Percentiles rank a stretch among this genome's conserved stretches.
Conservation (phyloP, 768 basidiomycete species). For the Mycena chlorophos region DNA sequence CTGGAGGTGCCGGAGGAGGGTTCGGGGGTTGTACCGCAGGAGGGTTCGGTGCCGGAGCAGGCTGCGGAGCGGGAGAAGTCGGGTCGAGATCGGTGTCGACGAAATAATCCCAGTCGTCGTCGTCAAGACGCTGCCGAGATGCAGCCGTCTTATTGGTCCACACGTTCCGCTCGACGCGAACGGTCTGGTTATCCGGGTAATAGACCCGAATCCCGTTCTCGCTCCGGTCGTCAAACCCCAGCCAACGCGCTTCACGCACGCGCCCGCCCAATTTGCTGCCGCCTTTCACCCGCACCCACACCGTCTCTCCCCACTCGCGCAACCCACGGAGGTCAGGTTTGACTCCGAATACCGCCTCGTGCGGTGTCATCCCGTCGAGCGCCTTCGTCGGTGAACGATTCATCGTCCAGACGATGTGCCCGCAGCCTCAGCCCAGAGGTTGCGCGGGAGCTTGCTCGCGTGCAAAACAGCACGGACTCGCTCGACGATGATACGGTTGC, state of each 20-base stretch:
- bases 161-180: slow-evolving; percentile 17
- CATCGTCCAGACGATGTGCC: neutral
- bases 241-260: slow-evolving; percentile 7
- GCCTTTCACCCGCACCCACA: neutral
- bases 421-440: neutral
- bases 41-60: no score
- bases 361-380: slow-evolving; percentile 6
- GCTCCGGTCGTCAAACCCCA: slow-evolving; percentile 17
- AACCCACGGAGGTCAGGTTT: neutral
- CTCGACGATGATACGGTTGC: neutral
- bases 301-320: neutral
- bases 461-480: neutral
- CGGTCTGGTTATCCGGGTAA: slow-evolving; percentile 17
- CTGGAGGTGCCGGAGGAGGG: no score
- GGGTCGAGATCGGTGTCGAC: no score
- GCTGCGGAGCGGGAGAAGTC: no score
- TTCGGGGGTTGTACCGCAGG: no score
- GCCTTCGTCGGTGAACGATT: neutral
- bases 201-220: slow-evolving; percentile 18
- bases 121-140: no score
- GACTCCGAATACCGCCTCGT: slow-evolving; percentile 3
- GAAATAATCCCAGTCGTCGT: no score
- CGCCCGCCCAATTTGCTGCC: slow-evolving; percentile 7
- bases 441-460: neutral
- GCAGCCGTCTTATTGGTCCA: no score